Evolutionary conservation across 768 basidiomycete species (phyloP), one percentile per base, ranked within the genome.

Genomic region (Butyriboletus loyo): DNA sequence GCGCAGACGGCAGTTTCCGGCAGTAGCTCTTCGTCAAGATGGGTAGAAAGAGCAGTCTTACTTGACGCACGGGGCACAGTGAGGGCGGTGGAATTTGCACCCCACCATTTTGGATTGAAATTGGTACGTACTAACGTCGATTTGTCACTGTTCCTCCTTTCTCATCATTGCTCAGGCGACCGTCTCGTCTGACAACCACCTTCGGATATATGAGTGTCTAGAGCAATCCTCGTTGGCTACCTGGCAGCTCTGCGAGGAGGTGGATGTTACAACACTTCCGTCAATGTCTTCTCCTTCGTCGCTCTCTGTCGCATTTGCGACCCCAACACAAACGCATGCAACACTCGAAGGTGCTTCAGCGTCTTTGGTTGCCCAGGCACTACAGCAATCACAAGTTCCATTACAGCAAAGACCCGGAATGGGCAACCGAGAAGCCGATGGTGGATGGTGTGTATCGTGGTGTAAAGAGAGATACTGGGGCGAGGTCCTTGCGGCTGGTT

Each of bases 391-490:
- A 35, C 71, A 71, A 31, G 52, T 66, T 37, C 72, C 62, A 42
- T n/a, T 56, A 21, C 70, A 63, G 62, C 54, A 62, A 57, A 67
- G 76, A 50, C 72, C 75, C 15, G 79, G 81, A 1, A 54, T 73
- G 22, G 86, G 83, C 0, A 85, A 82, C 58, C 77, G 87, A 37
- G 89, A 95, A 68, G 92, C 92, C 3, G 86, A 92, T 49, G 92
- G 92, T 4, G 95, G 90, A 1, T 98, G 93, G 93, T 88, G 86
- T 51, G 70, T 99, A 38, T 88, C 87, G 8, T 99, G 95, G 94
- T 98, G 95, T 70, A 92, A 92, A 64, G 97, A 98, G 62, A 79
- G 81, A 54, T 97, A 94, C 70, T 97, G 94, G 94, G 96, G 96
- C 2, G 90, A 94, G 65, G 64, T 96, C 19, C 75, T 98, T 44